A percentile compares a stretch with the other conserved stretches of the same genome.
Conservation (phyloP, 495 filamentous ascomycete species). For the Penicillium silybi region DNA sequence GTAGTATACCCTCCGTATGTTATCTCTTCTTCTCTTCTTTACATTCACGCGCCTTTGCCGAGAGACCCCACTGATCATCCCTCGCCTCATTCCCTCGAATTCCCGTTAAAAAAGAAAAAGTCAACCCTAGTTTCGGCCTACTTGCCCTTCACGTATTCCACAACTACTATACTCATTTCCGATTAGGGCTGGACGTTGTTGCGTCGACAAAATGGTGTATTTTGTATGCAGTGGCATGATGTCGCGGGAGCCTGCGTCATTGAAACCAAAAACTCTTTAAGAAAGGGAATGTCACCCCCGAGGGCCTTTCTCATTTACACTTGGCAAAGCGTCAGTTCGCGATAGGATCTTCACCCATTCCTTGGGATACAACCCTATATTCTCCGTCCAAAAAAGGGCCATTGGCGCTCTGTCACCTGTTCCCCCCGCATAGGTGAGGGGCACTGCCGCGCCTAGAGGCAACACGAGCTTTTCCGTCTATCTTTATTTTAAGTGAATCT, state of each 20-base stretch:
- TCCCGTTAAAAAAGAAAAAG: not conserved
- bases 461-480: conserved; percentile 1
- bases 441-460: conserved; percentile 4
- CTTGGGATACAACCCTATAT: not conserved
- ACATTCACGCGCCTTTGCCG: not conserved
- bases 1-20: conserved; percentile 14
- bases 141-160: not conserved
- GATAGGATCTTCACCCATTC: not conserved
- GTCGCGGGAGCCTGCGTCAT: conserved; percentile 8
- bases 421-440: conserved; percentile 10
- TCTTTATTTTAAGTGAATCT: not conserved
- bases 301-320: not conserved
- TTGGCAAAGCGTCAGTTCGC: not conserved
- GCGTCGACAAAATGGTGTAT: not conserved
- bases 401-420: conserved; percentile 1
- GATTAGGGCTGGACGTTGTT: not conserved
- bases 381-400: not conserved
- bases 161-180: not conserved
- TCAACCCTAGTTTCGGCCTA: not conserved
- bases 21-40: conserved; percentile 1
- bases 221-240: conserved; percentile 6
- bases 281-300: not conserved
- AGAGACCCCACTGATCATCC: not conserved
- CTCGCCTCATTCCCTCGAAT: not conserved
- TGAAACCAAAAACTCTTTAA: not conserved